Conservation (phyloP, 805 yeast genomes). For the Scheffersomyces ergatensis region DNA sequence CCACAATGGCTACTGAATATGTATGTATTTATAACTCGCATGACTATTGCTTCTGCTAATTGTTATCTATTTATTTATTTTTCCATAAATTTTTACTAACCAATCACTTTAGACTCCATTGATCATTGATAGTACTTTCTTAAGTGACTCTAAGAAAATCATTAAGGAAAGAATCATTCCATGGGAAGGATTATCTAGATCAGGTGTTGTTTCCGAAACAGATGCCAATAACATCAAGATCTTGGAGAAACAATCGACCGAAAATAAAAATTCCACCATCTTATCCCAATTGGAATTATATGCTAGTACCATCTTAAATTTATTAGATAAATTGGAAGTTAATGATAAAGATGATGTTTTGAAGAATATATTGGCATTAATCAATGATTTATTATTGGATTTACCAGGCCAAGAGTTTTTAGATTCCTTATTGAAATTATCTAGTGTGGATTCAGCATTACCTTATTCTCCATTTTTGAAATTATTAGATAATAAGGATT, state of each 20-base stretch:
- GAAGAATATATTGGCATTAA: slow-evolving; percentile 60
- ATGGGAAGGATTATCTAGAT: slow-evolving; percentile 87
- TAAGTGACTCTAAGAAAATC: slow-evolving; percentile 62
- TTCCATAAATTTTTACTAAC: slow-evolving; percentile 2
- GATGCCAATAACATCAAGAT: slow-evolving; percentile 64
- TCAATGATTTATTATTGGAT: slow-evolving; percentile 53
- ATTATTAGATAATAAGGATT: slow-evolving; percentile 55
- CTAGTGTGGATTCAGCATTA: slow-evolving; percentile 39
- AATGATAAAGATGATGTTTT: slow-evolving; percentile 60
- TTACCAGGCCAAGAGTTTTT: slow-evolving; percentile 31
- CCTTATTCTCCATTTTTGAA: slow-evolving; percentile 55
- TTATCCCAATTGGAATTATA: slow-evolving; percentile 47
- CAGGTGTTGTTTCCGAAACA: slow-evolving; percentile 60
- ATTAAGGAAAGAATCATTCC: slow-evolving; percentile 81
- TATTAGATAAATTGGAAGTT: slow-evolving; percentile 47
- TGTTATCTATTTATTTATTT: neutral
- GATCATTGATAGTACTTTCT: slow-evolving; percentile 60
- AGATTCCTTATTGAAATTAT: slow-evolving; percentile 40
- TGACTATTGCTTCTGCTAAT: neutral
- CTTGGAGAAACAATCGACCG: slow-evolving; percentile 47
- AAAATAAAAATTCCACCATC: slow-evolving; percentile 41
- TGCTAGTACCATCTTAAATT: slow-evolving; percentile 50
- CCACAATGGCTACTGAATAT: slow-evolving; percentile 3
- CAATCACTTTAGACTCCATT: slow-evolving; percentile 27
- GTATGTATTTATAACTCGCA: neutral